phyloP scores from a whole-genome alignment of 805 yeast genomes.

The Metschnikowia chrysomelidarum region DNA sequence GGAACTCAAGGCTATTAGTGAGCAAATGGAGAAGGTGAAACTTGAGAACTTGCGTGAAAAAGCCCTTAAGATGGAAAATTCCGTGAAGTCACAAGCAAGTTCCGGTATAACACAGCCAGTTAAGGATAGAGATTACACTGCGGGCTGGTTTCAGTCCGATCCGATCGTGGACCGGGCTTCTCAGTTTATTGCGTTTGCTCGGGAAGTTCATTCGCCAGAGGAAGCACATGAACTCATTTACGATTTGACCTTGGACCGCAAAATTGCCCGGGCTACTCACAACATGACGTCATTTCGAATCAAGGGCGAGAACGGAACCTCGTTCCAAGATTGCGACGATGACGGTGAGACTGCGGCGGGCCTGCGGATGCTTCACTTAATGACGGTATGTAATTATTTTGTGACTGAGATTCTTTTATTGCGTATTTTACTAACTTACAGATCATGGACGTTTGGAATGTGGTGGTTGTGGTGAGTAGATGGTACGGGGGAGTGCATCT shows the following conservation, averaged over 20 bases:
- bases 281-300: slow-evolving; percentile 89
- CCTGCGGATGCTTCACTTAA: slow-evolving; percentile 72
- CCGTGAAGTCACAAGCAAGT: slow-evolving; percentile 1
- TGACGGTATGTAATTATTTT: slow-evolving; percentile 46
- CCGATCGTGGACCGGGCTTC: slow-evolving; percentile 83
- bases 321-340: slow-evolving; percentile 86
- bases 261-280: slow-evolving; percentile 67
- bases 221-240: slow-evolving; percentile 60
- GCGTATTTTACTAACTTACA: slow-evolving; percentile 27
- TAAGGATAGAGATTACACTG: slow-evolving; percentile 44
- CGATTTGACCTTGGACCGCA: slow-evolving; percentile 58
- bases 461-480: slow-evolving; percentile 80
- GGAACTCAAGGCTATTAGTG: slow-evolving; percentile 3
- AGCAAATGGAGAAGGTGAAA: slow-evolving; percentile 26
- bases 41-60: slow-evolving; percentile 3
- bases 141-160: slow-evolving; percentile 75
- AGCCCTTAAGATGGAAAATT: neutral
- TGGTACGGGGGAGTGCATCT: slow-evolving; percentile 93
- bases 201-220: slow-evolving; percentile 57
- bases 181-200: slow-evolving; percentile 76
- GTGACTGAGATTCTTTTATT: neutral
- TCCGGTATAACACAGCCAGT: neutral
- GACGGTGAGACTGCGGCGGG: slow-evolving; percentile 99
- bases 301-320: slow-evolving; percentile 49
- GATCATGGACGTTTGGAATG: slow-evolving; percentile 79